A percentile compares a stretch with the other conserved stretches of the same genome.
These are phyloP conservation scores for Chaetomium cochliodes DNA, from an alignment of 495 filamentous ascomycete genomes.

Conservation along the genomic window DNA sequence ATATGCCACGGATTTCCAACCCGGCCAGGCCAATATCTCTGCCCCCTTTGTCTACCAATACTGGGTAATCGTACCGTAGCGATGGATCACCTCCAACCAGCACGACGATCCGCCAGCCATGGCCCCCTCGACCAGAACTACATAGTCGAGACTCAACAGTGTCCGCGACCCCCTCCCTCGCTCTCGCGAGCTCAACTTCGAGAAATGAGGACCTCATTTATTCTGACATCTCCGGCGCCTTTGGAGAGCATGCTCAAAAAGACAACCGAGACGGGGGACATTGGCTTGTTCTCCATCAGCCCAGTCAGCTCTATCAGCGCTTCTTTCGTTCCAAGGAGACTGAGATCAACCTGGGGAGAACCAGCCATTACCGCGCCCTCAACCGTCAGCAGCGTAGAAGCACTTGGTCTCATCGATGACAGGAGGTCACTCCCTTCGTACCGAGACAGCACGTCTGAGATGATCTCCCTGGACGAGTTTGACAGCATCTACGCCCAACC, in stretches of 20 bases:
- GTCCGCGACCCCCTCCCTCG: constrained; percentile 13
- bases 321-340: constrained; percentile 23
- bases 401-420: constrained; percentile 25
- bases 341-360: constrained; percentile 16
- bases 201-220: constrained; percentile 37
- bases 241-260: constrained; percentile 66
- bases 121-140: constrained; percentile 41
- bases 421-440: constrained; percentile 43
- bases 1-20: not conserved
- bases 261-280: constrained; percentile 66
- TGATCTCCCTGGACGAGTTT: constrained; percentile 49
- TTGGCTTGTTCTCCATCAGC: constrained; percentile 59
- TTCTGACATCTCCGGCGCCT: constrained; percentile 46
- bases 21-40: not conserved
- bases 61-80: not conserved
- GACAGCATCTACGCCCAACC: constrained; percentile 30
- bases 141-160: constrained; percentile 28
- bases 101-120: constrained; percentile 46
- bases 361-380: not conserved
- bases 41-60: not conserved
- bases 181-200: constrained; percentile 33
- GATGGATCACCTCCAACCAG: constrained; percentile 41
- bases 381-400: constrained; percentile 9
- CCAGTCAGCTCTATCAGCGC: constrained; percentile 45
- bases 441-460: constrained; percentile 46